Percentiles rank a stretch among this genome's conserved stretches.
phyloP scores from a whole-genome alignment of 768 basidiomycete genomes.

The Coprinopsis cinerea region DNA sequence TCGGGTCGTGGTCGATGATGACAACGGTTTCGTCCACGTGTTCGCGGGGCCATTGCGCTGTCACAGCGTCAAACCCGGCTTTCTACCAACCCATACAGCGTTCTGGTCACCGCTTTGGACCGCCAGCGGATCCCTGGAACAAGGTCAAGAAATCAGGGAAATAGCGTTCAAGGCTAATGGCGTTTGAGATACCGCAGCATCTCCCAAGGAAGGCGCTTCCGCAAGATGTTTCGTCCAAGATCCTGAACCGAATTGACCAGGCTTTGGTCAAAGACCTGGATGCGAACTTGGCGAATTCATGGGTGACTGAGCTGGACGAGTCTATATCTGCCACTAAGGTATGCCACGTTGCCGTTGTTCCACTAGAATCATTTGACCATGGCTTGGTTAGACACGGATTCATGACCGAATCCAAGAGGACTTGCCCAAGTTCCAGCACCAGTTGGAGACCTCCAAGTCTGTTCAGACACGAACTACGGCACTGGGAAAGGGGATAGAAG shows the following conservation, averaged over 20 bases:
- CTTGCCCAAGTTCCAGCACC: constrained; percentile 56
- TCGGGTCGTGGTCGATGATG: background rate
- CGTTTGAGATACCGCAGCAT: constrained; percentile 68
- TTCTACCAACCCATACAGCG: background rate
- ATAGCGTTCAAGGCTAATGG: constrained; percentile 39
- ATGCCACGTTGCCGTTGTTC: constrained; percentile 13
- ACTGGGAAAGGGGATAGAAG: constrained; percentile 48
- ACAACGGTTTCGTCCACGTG: constrained; percentile 5
- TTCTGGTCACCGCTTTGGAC: too few relatives aligned
- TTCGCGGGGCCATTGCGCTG: constrained; percentile 6
- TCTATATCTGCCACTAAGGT: constrained; percentile 73
- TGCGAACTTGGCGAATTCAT: constrained; percentile 56
- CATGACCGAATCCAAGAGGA: constrained; percentile 67
- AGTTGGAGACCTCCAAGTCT: constrained; percentile 55
- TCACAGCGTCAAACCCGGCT: background rate
- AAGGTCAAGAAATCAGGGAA: background rate
- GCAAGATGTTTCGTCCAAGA: constrained; percentile 64
- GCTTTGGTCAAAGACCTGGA: constrained; percentile 52
- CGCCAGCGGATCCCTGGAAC: background rate
- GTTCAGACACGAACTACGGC: constrained; percentile 53
- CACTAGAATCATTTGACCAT: background rate
- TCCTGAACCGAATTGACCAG: constrained; percentile 65
- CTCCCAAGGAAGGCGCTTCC: constrained; percentile 57
- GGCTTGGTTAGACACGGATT: constrained; percentile 48
- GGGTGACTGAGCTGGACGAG: constrained; percentile 68